A percentile compares a stretch with the other conserved stretches of the same genome.
phyloP scores from a whole-genome alignment of 1,284 basidiomycete genomes.

The Papiliotrema laurentii region DNA sequence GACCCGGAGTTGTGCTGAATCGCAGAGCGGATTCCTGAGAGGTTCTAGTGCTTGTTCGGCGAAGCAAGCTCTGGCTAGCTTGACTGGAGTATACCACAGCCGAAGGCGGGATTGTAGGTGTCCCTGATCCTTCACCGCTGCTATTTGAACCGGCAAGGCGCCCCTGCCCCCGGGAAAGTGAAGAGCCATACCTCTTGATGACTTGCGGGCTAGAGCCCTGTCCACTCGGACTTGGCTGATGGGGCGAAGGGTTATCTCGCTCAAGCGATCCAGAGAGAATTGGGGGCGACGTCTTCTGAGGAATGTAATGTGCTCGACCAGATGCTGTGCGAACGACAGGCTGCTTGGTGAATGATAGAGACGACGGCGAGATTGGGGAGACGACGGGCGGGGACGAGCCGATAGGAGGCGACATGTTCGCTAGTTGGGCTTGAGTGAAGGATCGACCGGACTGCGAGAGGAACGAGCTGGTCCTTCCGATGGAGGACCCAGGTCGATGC shows the following conservation, averaged over 20 bases:
- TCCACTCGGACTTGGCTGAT: constrained; percentile 4
- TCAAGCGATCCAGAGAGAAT: constrained; percentile 39
- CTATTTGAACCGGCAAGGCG: constrained; percentile 14
- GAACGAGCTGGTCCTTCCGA: constrained; percentile 41
- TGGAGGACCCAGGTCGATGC: constrained; percentile 8
- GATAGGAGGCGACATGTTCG: constrained; percentile 29
- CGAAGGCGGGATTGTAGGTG: constrained; percentile 1
- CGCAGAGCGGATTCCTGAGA: constrained; percentile 27
- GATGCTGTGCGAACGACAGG: constrained; percentile 27
- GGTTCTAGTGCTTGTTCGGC: constrained; percentile 26
- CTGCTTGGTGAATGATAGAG: constrained; percentile 38
- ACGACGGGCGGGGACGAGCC: constrained; percentile 6
- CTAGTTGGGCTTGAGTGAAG: constrained; percentile 45
- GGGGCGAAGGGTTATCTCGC: constrained; percentile 11
- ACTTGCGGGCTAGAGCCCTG: constrained; percentile 15
- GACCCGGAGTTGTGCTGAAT: constrained; percentile 19
- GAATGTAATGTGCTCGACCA: constrained; percentile 18
- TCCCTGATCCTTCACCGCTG: constrained; percentile 7
- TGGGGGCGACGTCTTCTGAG: constrained; percentile 24
- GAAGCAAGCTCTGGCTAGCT: constrained; percentile 19
- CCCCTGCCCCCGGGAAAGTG: constrained; percentile 27
- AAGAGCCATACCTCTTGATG: constrained; percentile 41
- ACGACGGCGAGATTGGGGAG: constrained; percentile 25
- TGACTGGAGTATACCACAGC: constrained; percentile 18
- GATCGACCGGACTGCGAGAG: constrained; percentile 46